A percentile compares a stretch with the other conserved stretches of the same genome.
These are phyloP conservation scores for Fusarium sulawesiense DNA, from an alignment of 2,329 filamentous ascomycete genomes.

Conservation along the genomic window DNA sequence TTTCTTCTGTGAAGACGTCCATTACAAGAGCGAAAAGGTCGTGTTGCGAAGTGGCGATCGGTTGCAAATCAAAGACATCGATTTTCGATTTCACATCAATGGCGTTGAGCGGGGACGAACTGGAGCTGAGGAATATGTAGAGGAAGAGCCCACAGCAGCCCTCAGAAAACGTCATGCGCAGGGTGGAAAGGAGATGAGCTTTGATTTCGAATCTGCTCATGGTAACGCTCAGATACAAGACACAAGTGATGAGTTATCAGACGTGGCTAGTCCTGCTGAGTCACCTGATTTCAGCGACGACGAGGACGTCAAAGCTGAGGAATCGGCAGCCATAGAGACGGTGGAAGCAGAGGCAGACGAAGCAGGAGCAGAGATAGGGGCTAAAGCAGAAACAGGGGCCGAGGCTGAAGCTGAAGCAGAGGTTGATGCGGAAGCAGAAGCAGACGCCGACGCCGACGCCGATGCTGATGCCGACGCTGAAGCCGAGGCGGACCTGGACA, in stretches of 20 bases:
- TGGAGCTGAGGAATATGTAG: conserved; percentile 66
- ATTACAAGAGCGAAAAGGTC: conserved; percentile 66
- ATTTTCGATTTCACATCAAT: conserved; percentile 76
- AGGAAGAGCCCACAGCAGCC: conserved; percentile 57
- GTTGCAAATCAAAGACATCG: conserved; percentile 78
- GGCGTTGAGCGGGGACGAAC: conserved; percentile 68
- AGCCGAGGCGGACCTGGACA: conserved; percentile 38
- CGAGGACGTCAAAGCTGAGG: conserved; percentile 48
- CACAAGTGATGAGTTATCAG: conserved; percentile 65
- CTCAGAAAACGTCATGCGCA: conserved; percentile 63
- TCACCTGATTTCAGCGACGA: conserved; percentile 55
- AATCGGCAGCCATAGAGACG: conserved; percentile 36
- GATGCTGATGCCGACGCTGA: conserved; percentile 23
- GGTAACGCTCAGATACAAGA: conserved; percentile 67
- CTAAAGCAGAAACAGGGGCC: conserved; percentile 45
- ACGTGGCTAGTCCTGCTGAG: conserved; percentile 56
- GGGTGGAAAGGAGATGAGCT: conserved; percentile 77
- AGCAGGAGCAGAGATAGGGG: conserved; percentile 27
- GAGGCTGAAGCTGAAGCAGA: conserved; percentile 7
- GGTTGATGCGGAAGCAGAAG: conserved; percentile 29
- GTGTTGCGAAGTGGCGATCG: conserved; percentile 71
- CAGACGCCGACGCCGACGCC: conserved; percentile 27
- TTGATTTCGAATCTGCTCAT: conserved; percentile 74
- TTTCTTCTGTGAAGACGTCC: conserved; percentile 73
- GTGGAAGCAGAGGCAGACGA: conserved; percentile 45